phyloP scores from a whole-genome alignment of 768 basidiomycete genomes.

The Crepidotus variabilis region DNA sequence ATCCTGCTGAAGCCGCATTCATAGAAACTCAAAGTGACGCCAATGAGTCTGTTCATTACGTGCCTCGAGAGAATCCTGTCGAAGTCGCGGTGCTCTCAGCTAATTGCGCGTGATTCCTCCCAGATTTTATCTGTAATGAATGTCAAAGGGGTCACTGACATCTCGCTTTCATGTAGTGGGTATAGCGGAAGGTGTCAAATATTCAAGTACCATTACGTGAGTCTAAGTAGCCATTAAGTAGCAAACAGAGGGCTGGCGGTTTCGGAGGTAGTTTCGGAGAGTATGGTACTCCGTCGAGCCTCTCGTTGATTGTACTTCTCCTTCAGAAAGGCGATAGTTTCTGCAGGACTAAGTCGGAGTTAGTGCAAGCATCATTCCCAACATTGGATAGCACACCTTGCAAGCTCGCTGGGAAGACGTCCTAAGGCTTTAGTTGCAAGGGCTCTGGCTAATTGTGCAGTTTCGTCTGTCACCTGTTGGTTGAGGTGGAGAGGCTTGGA shows the following conservation, averaged over 20 bases:
- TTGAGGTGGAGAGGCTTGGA: background rate
- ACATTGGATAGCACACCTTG: slow-evolving; percentile 1
- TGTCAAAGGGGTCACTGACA: no score
- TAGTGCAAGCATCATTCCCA: background rate
- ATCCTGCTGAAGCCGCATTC: no score
- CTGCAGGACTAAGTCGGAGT: slow-evolving; percentile 3
- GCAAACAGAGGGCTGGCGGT: background rate
- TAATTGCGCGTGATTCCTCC: no score
- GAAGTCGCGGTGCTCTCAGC: no score
- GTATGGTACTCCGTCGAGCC: background rate
- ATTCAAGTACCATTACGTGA: background rate
- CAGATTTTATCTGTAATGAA: no score
- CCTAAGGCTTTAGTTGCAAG: slow-evolving; percentile 6
- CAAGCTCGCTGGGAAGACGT: background rate
- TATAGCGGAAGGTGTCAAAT: no score
- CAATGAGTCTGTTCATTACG: no score
- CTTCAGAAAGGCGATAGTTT: slow-evolving; percentile 9
- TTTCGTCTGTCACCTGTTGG: slow-evolving; percentile 1
- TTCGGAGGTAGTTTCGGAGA: background rate
- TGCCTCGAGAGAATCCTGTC: no score
- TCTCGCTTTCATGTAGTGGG: no score
- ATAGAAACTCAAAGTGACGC: no score
- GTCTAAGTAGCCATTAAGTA: background rate
- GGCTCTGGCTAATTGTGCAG: slow-evolving; percentile 1
- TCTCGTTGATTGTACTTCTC: slow-evolving; percentile 1